Evolutionary conservation across 306 rosid species (phyloP).

Genomic region (Glycyrrhiza uralensis): DNA sequence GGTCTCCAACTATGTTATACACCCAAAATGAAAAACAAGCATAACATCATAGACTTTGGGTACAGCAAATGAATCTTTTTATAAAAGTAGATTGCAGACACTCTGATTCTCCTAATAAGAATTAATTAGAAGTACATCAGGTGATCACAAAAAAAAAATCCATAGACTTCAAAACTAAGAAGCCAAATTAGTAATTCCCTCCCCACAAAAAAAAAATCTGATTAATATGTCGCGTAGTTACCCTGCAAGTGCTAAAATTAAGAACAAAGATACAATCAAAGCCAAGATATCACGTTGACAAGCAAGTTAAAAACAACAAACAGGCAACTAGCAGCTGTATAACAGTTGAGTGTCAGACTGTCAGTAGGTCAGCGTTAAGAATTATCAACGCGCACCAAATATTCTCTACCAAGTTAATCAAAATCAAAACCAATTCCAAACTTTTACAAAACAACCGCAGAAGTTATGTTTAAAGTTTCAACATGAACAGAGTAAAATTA

Average conservation of each 20-base stretch:
- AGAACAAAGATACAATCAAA: too few species aligned
- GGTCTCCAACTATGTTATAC: not conserved
- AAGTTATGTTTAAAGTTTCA: too few species aligned
- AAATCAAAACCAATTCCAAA: too few species aligned
- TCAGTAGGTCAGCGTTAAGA: not conserved
- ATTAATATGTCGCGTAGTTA: too few species aligned
- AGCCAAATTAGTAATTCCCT: too few species aligned
- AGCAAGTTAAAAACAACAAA: not conserved
- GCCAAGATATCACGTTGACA: not conserved
- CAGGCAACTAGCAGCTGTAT: too few species aligned
- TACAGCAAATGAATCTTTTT: not conserved
- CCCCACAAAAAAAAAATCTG: too few species aligned
- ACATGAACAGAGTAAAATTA: not conserved
- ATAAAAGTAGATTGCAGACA: not conserved
- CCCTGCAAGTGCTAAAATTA: too few species aligned
- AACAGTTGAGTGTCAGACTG: not conserved
- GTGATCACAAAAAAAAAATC: too few species aligned
- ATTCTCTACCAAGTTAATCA: not conserved
- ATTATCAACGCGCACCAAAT: not conserved
- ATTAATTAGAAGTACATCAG: not conserved
- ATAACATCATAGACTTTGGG: not conserved
- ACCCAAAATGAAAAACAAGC: not conserved
- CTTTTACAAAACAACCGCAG: too few species aligned
- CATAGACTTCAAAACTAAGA: too few species aligned
- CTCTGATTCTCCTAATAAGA: not conserved